Base-by-base conservation (phyloP, 2,329 filamentous ascomycete species). In the Beauveria sp. region DNA sequence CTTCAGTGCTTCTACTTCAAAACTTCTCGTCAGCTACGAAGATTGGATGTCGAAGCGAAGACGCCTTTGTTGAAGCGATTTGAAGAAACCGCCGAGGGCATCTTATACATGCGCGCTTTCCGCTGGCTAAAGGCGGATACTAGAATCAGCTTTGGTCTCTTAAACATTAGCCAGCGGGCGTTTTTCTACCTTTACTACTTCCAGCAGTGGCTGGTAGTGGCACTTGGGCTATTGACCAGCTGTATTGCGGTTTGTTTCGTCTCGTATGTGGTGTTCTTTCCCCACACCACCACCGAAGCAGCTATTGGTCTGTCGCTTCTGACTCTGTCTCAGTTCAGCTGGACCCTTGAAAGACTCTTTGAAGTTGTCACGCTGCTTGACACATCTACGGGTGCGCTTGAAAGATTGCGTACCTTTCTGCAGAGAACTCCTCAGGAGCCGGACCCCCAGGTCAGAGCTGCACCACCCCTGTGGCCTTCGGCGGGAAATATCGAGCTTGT, bases 161-260 rank as follows among this genome's bases (percentile, higher is more conserved):
- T 84, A 6, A 79, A 66, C 54, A 58, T 54, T 1, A 71, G 70
- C 0, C 71, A 73, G 38, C 62, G 66, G 22, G 70, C 70, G 0
- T 70, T 66, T 18, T 73, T 82, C 62, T 69, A 81, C 5, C 71
- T 81, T 7, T 78, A 73, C 59, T 75, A 75, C 28, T 76, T 82
- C 16, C 81, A 83, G 63, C 71, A 77, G 30, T 83, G 80, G 79
- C 70, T 82, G 1, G 76, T 71, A 0, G 66, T 83, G 1, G 77
- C 79, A 0, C 65, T 83, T 8, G 78, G 82, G 58, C 66, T 83
- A 1, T 50, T 68, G 3, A 76, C 80, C 0, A 75, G 79, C 0
- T 74, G 67, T 1, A 71, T 83, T 38, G 79, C 79, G 0, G 72
- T 77, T 0, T 65, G 79, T 1, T 65, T 83, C 2, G 76, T 83